Percentiles rank a stretch among this genome's conserved stretches.
phyloP scores from a whole-genome alignment of 2,329 filamentous ascomycete genomes.

The Penicillium palitans region DNA sequence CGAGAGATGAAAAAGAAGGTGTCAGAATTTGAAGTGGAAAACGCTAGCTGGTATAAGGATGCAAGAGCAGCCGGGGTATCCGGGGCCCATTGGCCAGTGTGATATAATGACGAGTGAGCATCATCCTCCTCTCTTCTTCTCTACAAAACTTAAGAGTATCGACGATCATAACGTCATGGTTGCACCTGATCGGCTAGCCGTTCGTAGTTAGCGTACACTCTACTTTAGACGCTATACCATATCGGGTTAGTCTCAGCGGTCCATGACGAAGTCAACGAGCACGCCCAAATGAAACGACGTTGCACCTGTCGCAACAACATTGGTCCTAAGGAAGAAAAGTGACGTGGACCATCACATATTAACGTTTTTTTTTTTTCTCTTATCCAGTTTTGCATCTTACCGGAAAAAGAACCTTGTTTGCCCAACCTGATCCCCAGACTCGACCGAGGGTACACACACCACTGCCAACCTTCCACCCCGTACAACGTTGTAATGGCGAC shows the following conservation, averaged over 20 bases:
- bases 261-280: constrained; percentile 35
- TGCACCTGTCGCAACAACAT: constrained; percentile 24
- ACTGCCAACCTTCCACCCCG: neutral
- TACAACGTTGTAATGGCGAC: constrained; percentile 54
- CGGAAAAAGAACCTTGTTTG: neutral
- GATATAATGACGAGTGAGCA: constrained; percentile 29
- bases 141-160: neutral
- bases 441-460: neutral
- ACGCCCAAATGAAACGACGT: constrained; percentile 25
- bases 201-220: constrained; percentile 22
- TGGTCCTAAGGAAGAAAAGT: constrained; percentile 15
- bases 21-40: neutral
- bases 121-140: constrained; percentile 4
- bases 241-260: constrained; percentile 20
- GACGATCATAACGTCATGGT: constrained; percentile 39
- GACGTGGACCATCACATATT: constrained; percentile 23
- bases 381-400: constrained; percentile 5
- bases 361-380: constrained; percentile 21
- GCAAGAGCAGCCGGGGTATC: constrained; percentile 22
- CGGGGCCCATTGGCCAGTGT: constrained; percentile 9
- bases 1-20: constrained; percentile 2
- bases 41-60: constrained; percentile 3
- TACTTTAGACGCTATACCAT: constrained; percentile 17
- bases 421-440: neutral
- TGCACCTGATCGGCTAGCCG: constrained; percentile 26